Percentiles rank a stretch among this genome's conserved stretches.
Evolutionary conservation across 1,139 yeast genomes (phyloP).

Genomic region (Torulaspora globosa): DNA sequence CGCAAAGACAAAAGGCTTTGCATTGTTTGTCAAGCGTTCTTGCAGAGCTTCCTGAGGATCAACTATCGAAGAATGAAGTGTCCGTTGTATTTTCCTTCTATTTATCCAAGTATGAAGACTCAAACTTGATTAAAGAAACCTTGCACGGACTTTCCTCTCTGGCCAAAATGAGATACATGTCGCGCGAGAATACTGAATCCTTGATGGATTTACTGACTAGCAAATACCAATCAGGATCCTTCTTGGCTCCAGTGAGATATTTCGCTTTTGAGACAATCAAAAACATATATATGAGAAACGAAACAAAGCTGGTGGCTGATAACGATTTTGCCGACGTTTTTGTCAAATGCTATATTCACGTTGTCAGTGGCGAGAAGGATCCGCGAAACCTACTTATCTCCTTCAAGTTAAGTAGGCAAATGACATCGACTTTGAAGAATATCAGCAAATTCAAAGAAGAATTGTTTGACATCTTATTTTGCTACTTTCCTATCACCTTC

Average conservation of each 20-base stretch:
- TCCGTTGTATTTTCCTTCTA: slow-evolving; percentile 64
- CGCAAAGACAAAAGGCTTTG: slow-evolving; percentile 43
- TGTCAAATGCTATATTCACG: slow-evolving; percentile 55
- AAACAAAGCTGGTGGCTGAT: slow-evolving; percentile 13
- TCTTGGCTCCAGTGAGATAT: slow-evolving; percentile 63
- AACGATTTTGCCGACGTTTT: slow-evolving; percentile 39
- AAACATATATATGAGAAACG: slow-evolving; percentile 36
- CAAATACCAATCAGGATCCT: slow-evolving; percentile 56
- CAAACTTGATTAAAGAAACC: slow-evolving; percentile 49
- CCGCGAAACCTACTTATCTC: slow-evolving; percentile 79
- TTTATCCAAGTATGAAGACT: slow-evolving; percentile 63
- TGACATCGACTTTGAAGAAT: slow-evolving; percentile 48
- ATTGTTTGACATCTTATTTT: slow-evolving; percentile 81
- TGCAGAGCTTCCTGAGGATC: slow-evolving; percentile 37
- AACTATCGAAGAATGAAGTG: slow-evolving; percentile 58
- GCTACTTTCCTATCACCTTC: slow-evolving; percentile 95
- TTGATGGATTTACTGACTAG: slow-evolving; percentile 44
- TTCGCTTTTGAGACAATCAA: slow-evolving; percentile 53
- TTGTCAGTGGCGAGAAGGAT: slow-evolving; percentile 88
- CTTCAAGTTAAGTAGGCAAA: slow-evolving; percentile 51
- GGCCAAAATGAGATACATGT: slow-evolving; percentile 47
- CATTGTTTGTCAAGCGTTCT: slow-evolving; percentile 56
- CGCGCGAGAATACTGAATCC: slow-evolving; percentile 33
- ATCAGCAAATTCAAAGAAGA: slow-evolving; percentile 48
- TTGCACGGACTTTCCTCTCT: slow-evolving; percentile 55